Percentiles rank a stretch among this genome's conserved stretches.
Conservation (phyloP, 495 filamentous ascomycete species). For the Talaromyces liani region DNA sequence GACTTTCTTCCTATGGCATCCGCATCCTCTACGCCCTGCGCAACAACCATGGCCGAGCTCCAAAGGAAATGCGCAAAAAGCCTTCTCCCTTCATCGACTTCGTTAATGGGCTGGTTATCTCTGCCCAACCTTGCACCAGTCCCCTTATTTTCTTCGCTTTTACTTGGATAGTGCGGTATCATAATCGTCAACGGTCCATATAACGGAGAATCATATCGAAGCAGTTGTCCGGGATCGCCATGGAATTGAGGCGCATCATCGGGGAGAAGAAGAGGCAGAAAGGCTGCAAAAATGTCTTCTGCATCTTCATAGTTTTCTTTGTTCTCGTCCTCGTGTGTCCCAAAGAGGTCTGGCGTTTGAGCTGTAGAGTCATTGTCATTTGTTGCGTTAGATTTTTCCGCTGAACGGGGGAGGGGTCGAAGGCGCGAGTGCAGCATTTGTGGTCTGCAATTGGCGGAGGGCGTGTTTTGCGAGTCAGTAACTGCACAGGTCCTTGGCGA, state of each 20-base stretch:
- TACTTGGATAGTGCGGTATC: slow-evolving; percentile 31
- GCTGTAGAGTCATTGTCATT: background rate
- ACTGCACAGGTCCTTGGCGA: background rate
- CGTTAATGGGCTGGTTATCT: slow-evolving; percentile 11
- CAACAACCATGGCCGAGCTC: slow-evolving; percentile 71
- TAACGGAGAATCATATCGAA: slow-evolving; percentile 59
- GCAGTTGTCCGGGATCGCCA: slow-evolving; percentile 58
- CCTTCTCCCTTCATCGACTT: slow-evolving; percentile 46
- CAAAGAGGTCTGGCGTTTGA: slow-evolving; percentile 12
- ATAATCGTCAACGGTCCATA: slow-evolving; percentile 45
- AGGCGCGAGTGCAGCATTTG: slow-evolving; percentile 27
- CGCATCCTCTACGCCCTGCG: slow-evolving; percentile 55
- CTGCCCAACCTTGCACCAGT: slow-evolving; percentile 11
- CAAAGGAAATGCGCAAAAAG: slow-evolving; percentile 82
- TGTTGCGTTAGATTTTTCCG: background rate
- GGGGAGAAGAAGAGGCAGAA: slow-evolving; percentile 65
- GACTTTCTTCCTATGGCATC: slow-evolving; percentile 10
- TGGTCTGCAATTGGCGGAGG: background rate
- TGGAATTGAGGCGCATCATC: slow-evolving; percentile 69
- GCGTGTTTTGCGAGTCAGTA: background rate
- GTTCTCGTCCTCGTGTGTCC: background rate
- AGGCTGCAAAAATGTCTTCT: slow-evolving; percentile 60
- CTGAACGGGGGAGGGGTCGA: slow-evolving; percentile 20
- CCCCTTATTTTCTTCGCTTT: slow-evolving; percentile 17
- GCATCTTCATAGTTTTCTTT: slow-evolving; percentile 18